Base-by-base conservation (phyloP, 2,329 filamentous ascomycete genomes). In the Xylariaceae sp. region DNA sequence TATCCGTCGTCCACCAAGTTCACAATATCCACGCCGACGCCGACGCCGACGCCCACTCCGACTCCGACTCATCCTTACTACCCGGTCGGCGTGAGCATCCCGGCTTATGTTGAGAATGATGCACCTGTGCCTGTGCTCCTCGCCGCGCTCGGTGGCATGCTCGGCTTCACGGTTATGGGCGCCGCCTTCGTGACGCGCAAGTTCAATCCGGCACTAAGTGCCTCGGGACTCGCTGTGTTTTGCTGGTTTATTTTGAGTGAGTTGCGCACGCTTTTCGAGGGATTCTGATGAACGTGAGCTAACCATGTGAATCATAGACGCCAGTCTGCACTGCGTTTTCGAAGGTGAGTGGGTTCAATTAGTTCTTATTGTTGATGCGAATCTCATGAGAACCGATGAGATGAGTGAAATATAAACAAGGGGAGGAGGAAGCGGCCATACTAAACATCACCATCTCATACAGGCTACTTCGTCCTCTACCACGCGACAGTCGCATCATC, bases 321-420 rank as follows among this genome's bases (percentile, higher is more conserved):
- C 84, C 1, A 84, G 81, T 65, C 78, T 96, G 44, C 92, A 96
- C 74, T 80, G 88, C 57, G 86, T 88, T 69, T 96, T 96, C 72
- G 91, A 96, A 77, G 89, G 88, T 84, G 65, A 62, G 72, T 59
- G 4, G 4, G 11, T 39, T 41, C 37, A 8, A 41, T 1, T 4
- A 1, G 6, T 41, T 41, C 8, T 41, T 7, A 41, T 1, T 8
- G 2, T 41, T 41, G 4, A 30, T 4, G 23, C 23, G 23, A 30
- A 30, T 30, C 23, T 1, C 23, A 30, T 3, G 13, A 35, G 17
- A 51, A 10, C 9, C 8, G 37, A 41, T 41, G 37, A 41, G 37
- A 41, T 41, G 37, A 30, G 23, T 30, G 23, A 30, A 30, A 30
- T 30, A 30, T 30, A 30, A 30, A 30, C 5, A 30, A 30, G 23